Conservation (phyloP, 257 asterid species). For the Solanum tarijense region DNA sequence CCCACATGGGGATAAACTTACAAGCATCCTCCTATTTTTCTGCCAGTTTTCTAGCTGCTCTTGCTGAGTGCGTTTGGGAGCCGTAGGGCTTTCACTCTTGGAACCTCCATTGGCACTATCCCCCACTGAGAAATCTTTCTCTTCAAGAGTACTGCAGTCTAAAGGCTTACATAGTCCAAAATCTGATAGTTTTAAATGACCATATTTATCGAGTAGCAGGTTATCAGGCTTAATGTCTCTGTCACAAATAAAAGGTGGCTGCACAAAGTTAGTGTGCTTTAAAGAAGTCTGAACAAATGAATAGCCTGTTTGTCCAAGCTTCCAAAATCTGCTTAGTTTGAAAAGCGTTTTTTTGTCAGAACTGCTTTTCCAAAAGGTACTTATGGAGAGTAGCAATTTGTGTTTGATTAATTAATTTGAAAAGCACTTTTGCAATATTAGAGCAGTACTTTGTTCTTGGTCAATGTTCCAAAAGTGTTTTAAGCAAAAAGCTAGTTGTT, state of each 20-base stretch:
- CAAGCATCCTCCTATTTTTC: slow-evolving; percentile 24
- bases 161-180: slow-evolving; percentile 48
- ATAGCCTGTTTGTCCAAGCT: neutral
- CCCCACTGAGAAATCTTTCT: slow-evolving; percentile 31
- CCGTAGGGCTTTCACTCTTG: slow-evolving; percentile 2
- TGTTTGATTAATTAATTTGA: neutral
- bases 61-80: slow-evolving; percentile 23
- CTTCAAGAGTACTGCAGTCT: slow-evolving; percentile 35
- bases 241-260: slow-evolving; percentile 6
- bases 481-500: neutral
- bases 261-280: neutral
- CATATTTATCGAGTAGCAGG: slow-evolving; percentile 39
- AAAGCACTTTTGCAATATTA: neutral
- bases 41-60: slow-evolving; percentile 26
- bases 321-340: neutral
- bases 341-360: neutral
- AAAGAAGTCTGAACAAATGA: neutral
- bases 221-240: slow-evolving; percentile 50
- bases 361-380: neutral
- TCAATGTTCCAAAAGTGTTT: neutral
- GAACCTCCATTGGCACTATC: slow-evolving; percentile 8
- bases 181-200: slow-evolving; percentile 42
- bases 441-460: neutral
- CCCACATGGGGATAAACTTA: slow-evolving; percentile 5
- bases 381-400: neutral